These are phyloP conservation scores for Dipteronia dyeriana DNA, from an alignment of 345 rosid genomes.

Conservation along the genomic window DNA sequence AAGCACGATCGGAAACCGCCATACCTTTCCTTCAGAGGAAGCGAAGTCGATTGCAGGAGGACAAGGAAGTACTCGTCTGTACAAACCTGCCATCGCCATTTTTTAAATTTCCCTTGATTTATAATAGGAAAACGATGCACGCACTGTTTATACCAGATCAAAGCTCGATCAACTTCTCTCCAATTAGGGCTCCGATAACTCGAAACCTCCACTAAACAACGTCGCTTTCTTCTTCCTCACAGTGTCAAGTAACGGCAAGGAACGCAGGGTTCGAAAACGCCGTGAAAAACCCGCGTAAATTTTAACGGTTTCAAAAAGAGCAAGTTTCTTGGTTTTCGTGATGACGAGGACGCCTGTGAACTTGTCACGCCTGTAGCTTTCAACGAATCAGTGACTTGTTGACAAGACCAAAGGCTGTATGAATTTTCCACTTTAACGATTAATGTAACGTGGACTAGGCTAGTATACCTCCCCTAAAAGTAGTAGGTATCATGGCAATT, in stretches of 20 bases:
- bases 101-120: too few species aligned
- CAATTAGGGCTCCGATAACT: background rate
- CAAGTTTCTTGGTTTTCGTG: background rate
- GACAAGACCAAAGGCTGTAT: too few species aligned
- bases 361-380: too few species aligned
- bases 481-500: too few species aligned
- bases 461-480: too few species aligned
- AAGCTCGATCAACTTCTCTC: background rate
- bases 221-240: background rate
- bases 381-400: too few species aligned
- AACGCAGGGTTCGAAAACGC: background rate
- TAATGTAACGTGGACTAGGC: too few species aligned
- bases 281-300: background rate
- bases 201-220: background rate
- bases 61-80: conserved; percentile 51
- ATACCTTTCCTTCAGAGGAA: conserved; percentile 56
- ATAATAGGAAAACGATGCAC: background rate
- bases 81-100: conserved; percentile 56
- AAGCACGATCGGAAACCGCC: background rate
- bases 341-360: background rate
- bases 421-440: too few species aligned
- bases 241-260: background rate
- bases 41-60: conserved; percentile 67
- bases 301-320: background rate
- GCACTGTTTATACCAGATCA: background rate